Evolutionary conservation across 257 asterid genomes (phyloP).

Genomic region (Asclepias syriaca): DNA sequence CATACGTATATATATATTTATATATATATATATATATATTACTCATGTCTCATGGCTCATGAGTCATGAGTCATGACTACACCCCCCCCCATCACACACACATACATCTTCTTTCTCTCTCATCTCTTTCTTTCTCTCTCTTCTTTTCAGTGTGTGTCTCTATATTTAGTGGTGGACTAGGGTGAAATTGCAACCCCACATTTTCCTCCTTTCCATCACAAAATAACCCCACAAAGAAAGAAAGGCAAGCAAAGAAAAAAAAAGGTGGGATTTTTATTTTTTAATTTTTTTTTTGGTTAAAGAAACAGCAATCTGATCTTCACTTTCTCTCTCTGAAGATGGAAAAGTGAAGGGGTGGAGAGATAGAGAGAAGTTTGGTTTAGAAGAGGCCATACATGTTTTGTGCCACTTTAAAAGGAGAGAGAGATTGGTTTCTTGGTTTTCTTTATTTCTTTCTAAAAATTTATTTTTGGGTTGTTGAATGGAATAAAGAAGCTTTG

Average conservation of each 20-base stretch:
- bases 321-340: constrained; percentile 16
- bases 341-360: background rate
- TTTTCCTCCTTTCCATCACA: constrained; percentile 29
- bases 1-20: background rate
- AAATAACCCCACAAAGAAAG: constrained; percentile 20
- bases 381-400: constrained; percentile 28
- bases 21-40: no score
- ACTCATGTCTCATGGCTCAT: background rate
- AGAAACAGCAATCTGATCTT: background rate
- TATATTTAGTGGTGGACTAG: constrained; percentile 50
- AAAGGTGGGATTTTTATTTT: background rate
- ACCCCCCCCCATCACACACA: background rate
- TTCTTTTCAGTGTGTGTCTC: constrained; percentile 19
- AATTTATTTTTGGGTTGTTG: constrained; percentile 5
- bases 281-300: background rate
- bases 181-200: constrained; percentile 39
- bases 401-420: constrained; percentile 25
- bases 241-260: no score
- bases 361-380: background rate
- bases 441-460: background rate
- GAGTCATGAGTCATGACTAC: background rate
- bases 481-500: constrained; percentile 21
- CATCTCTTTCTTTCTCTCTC: background rate
- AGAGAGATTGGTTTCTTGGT: background rate
- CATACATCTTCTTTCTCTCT: no score